phyloP scores from a whole-genome alignment of 208 protist species.

The Trypanosoma rangeli region DNA sequence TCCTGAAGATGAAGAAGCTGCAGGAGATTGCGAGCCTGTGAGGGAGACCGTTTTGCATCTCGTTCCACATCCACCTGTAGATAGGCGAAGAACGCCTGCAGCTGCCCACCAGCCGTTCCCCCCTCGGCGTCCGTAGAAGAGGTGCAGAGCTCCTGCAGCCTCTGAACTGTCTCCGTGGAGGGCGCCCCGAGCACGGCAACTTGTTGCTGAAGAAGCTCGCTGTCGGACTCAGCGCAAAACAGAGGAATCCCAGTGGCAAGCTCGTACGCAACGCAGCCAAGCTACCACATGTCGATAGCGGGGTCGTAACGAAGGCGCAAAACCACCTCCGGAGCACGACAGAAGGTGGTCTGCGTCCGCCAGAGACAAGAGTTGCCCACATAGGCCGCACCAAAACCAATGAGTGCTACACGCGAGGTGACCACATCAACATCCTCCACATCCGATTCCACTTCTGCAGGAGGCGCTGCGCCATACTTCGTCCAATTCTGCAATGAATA shows the following conservation, averaged over 20 bases:
- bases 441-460: background rate
- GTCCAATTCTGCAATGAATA: background rate
- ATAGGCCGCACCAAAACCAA: constrained; percentile 96
- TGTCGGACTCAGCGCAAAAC: constrained; percentile 42
- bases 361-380: constrained; percentile 88
- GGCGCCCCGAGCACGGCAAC: constrained; percentile 45
- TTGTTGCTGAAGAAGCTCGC: constrained; percentile 34
- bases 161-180: background rate
- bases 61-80: background rate
- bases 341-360: constrained; percentile 95
- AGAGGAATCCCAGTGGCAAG: constrained; percentile 42
- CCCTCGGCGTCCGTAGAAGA: background rate
- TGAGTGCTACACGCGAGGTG: constrained; percentile 90
- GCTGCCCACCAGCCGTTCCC: background rate
- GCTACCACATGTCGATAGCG: constrained; percentile 75
- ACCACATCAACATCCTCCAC: constrained; percentile 26
- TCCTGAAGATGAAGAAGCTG: constrained; percentile 15
- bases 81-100: background rate
- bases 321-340: constrained; percentile 95
- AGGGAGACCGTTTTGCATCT: background rate
- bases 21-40: constrained; percentile 2
- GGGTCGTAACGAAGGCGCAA: constrained; percentile 57
- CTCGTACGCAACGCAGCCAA: constrained; percentile 60
- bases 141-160: background rate
- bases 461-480: background rate